Percentiles rank a stretch among this genome's conserved stretches.
Conservation (phyloP, 2,329 filamentous ascomycete species). For the Aspergillus intermedius region DNA sequence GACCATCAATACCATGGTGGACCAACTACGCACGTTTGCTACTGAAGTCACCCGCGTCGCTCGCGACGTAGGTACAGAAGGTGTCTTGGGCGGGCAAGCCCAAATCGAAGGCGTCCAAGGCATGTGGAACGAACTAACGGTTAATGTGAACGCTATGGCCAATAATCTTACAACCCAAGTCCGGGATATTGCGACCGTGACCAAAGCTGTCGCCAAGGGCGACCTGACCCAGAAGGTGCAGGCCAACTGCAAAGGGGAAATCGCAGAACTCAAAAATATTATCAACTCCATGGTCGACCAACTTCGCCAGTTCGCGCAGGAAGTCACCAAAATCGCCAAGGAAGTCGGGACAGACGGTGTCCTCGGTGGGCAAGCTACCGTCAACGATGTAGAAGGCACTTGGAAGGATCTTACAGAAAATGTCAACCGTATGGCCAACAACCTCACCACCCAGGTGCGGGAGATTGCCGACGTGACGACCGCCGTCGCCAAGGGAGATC, state of each 20-base stretch:
- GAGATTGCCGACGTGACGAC: conserved; percentile 97
- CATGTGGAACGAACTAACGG: conserved; percentile 82
- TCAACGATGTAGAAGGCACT: conserved; percentile 93
- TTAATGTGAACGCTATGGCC: conserved; percentile 83
- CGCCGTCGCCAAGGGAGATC: conserved; percentile 85
- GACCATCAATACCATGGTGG: conserved; percentile 86
- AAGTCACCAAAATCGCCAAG: conserved; percentile 92
- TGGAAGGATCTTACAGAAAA: conserved; percentile 94
- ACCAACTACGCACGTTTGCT: conserved; percentile 75
- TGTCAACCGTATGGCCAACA: conserved; percentile 98
- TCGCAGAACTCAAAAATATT: conserved; percentile 88
- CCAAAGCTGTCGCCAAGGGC: conserved; percentile 66
- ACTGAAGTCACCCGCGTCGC: conserved; percentile 78
- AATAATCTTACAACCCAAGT: conserved; percentile 84
- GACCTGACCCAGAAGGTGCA: conserved; percentile 96
- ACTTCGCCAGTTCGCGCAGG: conserved; percentile 89
- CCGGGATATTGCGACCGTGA: conserved; percentile 81
- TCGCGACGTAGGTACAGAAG: conserved; percentile 76
- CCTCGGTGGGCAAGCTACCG: conserved; percentile 87
- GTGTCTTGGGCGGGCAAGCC: conserved; percentile 73
- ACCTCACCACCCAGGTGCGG: conserved; percentile 92
- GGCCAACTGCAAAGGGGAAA: conserved; percentile 86
- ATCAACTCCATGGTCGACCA: conserved; percentile 99
- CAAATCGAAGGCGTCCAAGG: conserved; percentile 78
- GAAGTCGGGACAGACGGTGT: conserved; percentile 95